Base-by-base conservation (phyloP, 2,329 filamentous ascomycete species). In the Seiridium cupressi region DNA sequence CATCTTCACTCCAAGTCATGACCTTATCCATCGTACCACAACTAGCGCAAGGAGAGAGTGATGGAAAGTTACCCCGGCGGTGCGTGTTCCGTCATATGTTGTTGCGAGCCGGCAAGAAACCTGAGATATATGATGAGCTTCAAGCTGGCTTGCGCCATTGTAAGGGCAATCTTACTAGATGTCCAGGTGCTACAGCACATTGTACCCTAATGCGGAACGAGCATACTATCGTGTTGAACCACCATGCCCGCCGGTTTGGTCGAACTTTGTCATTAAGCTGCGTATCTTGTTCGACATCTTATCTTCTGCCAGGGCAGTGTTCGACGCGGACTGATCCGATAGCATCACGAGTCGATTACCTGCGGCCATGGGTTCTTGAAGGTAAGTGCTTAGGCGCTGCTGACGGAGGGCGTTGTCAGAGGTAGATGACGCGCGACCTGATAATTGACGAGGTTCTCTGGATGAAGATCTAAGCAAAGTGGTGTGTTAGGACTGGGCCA, bases 191-290 rank as follows among this genome's bases (percentile, higher is more conserved):
- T 26, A 26, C 18, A 26, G 18, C 18, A 26, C 18, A 26, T 26
- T 78, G 10, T 26, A 26, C 18, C 18, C 18, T 44, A 26, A 9
- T 44, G n/a, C 9, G 42, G 9, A 44, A 44, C 42, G 42, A 10
- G n/a, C 9, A n/a, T 44, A 10, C 9, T n/a, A 9, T 44, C 9
- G n/a, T 44, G n/a, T 44, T 44, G 9, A n/a, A 44, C 7, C 26
- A 18, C 13, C 13, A 8, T 18, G 8, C 46, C 26, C 26, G n/a
- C 13, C 46, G 46, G 46, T n/a, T n/a, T 18, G 8, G 46, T 18
- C 46, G 13, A 18, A 48, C 8, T 18, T n/a, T 5, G n/a, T 18
- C 7, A 32, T 44, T 1, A 7, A 9, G 13, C 42, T 13, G 3
- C n/a, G 18, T 26, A 54, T 54, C 51, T 54, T 54, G 35, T 9